Evolutionary conservation across 192 early-diverging fungal genomes (phyloP).

Genomic region (Coemansia sp.): DNA sequence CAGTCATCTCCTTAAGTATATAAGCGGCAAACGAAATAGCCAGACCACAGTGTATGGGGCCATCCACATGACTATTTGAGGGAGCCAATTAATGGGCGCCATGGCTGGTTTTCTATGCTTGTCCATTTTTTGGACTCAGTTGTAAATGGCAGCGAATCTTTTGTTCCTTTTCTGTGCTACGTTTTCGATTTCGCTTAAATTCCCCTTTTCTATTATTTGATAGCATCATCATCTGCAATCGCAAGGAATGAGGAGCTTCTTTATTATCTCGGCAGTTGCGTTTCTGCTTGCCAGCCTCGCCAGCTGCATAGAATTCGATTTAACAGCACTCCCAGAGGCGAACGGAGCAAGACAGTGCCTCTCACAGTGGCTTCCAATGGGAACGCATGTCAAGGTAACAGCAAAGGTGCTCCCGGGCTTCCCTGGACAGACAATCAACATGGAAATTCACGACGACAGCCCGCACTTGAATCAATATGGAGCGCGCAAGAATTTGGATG

Average conservation of each 20-base stretch:
- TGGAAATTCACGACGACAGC: slow-evolving; percentile 71
- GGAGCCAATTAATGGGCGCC: too few relatives aligned
- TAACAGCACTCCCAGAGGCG: slow-evolving; percentile 56
- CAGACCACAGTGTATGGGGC: too few relatives aligned
- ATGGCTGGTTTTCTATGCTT: background rate
- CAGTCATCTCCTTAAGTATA: too few relatives aligned
- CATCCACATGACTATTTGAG: too few relatives aligned
- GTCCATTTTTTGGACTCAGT: background rate
- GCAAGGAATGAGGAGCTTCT: slow-evolving; percentile 19
- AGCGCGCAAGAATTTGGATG: slow-evolving; percentile 63
- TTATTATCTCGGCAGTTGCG: slow-evolving; percentile 16
- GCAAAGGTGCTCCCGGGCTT: slow-evolving; percentile 68
- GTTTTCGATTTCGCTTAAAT: background rate
- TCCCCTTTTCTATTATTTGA: background rate
- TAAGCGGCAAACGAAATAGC: too few relatives aligned
- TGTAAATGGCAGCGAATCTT: background rate
- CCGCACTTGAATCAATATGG: slow-evolving; percentile 69
- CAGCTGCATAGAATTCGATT: slow-evolving; percentile 78
- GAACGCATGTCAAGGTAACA: slow-evolving; percentile 69
- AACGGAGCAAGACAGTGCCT: slow-evolving; percentile 62
- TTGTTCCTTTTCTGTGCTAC: background rate
- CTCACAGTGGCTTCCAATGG: slow-evolving; percentile 71
- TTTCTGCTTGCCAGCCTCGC: slow-evolving; percentile 9
- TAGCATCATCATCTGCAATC: background rate
- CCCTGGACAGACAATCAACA: slow-evolving; percentile 65